These are phyloP conservation scores for Rheum nobile DNA, from an alignment of 148 eudicot genomes.

Conservation along the genomic window DNA sequence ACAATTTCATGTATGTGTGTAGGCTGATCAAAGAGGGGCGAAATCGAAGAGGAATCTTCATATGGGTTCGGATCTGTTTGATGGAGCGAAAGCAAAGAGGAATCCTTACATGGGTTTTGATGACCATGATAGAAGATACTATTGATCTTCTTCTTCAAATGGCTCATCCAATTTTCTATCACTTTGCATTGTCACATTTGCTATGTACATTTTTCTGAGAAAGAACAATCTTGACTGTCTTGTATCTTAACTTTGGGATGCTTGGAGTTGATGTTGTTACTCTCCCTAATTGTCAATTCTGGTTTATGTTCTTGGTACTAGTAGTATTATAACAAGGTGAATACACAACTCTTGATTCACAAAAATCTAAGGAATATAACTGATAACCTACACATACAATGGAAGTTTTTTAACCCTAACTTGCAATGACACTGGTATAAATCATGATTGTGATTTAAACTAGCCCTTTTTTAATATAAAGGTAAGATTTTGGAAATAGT, in stretches of 20 bases:
- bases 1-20: background rate
- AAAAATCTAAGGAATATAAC: too few relatives aligned
- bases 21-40: constrained; percentile 19
- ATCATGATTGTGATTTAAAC: too few relatives aligned
- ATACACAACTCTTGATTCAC: too few relatives aligned
- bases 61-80: constrained; percentile 26
- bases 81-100: constrained; percentile 17
- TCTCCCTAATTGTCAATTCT: too few relatives aligned
- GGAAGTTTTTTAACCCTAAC: too few relatives aligned
- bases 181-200: background rate
- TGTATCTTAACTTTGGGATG: background rate
- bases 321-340: too few relatives aligned
- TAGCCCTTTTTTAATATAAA: too few relatives aligned
- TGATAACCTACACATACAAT: too few relatives aligned
- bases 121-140: constrained; percentile 5
- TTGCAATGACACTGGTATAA: too few relatives aligned
- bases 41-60: constrained; percentile 28
- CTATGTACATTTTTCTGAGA: background rate
- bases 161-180: background rate
- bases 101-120: constrained; percentile 29
- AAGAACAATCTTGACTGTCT: background rate
- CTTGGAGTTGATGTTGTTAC: background rate
- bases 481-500: too few relatives aligned
- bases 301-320: background rate
- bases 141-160: background rate